Conservation (phyloP, 1,139 yeast genomes). For the Taiozyma onychis region DNA sequence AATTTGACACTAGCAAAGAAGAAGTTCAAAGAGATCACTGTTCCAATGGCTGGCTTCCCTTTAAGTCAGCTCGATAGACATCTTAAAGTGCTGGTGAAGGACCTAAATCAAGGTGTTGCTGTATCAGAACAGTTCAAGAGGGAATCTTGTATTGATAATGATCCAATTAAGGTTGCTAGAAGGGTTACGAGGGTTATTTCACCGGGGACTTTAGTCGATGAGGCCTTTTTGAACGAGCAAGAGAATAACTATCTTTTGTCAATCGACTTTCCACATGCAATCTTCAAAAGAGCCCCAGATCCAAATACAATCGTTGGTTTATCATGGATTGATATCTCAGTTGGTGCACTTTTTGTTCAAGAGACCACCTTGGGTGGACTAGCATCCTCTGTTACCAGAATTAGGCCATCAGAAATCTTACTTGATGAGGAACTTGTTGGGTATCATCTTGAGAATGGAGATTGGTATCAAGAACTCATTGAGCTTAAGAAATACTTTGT, state of each 20-base stretch:
- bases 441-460: conserved; percentile 35
- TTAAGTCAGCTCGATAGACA: conserved; percentile 63
- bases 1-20: conserved; percentile 55
- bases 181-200: conserved; percentile 77
- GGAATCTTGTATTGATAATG: conserved; percentile 33
- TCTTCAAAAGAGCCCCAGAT: conserved; percentile 39
- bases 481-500: conserved; percentile 59
- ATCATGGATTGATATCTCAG: conserved; percentile 85
- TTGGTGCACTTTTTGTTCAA: conserved; percentile 72
- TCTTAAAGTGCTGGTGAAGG: conserved; percentile 66
- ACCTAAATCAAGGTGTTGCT: conserved; percentile 65
- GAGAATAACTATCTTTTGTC: conserved; percentile 68
- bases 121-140: conserved; percentile 52
- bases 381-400: conserved; percentile 30
- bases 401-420: conserved; percentile 33
- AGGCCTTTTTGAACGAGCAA: conserved; percentile 69
- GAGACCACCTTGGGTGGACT: conserved; percentile 39
- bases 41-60: conserved; percentile 94
- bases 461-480: conserved; percentile 54
- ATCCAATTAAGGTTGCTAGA: conserved; percentile 45
- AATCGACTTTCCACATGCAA: conserved; percentile 50
- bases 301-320: conserved; percentile 55
- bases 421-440: conserved; percentile 26
- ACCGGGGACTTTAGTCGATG: conserved; percentile 92
- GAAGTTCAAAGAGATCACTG: conserved; percentile 38